A percentile compares a stretch with the other conserved stretches of the same genome.
Evolutionary conservation across 257 asterid genomes (phyloP).

Genomic region (Echites panduratus): DNA sequence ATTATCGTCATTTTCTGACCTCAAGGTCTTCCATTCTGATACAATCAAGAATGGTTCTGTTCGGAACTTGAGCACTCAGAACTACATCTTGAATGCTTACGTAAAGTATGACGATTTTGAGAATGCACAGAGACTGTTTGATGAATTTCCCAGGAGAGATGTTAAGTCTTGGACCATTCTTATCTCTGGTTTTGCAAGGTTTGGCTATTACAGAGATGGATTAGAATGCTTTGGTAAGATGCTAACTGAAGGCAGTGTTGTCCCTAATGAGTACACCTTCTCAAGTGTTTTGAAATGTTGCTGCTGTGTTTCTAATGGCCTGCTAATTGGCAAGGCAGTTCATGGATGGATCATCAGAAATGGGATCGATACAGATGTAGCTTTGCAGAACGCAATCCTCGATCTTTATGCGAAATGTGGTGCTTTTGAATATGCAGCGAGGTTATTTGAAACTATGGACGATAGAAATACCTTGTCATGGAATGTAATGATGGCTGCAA

Average conservation of each 20-base stretch:
- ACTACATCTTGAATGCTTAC: slow-evolving; percentile 42
- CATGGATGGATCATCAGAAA: slow-evolving; percentile 55
- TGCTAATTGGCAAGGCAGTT: slow-evolving; percentile 41
- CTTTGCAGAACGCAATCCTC: slow-evolving; percentile 59
- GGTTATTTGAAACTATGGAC: slow-evolving; percentile 44
- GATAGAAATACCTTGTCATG: slow-evolving; percentile 52
- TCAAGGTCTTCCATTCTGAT: slow-evolving; percentile 34
- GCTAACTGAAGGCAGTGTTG: slow-evolving; percentile 42
- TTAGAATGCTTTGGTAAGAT: slow-evolving; percentile 43
- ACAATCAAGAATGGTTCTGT: slow-evolving; percentile 42
- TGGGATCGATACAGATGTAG: slow-evolving; percentile 40
- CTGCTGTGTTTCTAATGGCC: slow-evolving; percentile 32
- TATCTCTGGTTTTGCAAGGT: slow-evolving; percentile 48
- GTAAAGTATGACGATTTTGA: slow-evolving; percentile 18
- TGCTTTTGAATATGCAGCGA: slow-evolving; percentile 29
- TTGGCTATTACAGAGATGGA: slow-evolving; percentile 36
- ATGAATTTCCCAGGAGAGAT: slow-evolving; percentile 59
- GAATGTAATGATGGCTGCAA: slow-evolving; percentile 69
- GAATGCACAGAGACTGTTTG: slow-evolving; percentile 55
- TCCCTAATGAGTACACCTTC: slow-evolving; percentile 61
- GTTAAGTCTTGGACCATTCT: slow-evolving; percentile 70
- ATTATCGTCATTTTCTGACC: slow-evolving; percentile 10
- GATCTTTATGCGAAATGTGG: slow-evolving; percentile 59
- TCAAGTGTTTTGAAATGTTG: slow-evolving; percentile 63
- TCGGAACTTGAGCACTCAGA: slow-evolving; percentile 19